A percentile compares a stretch with the other conserved stretches of the same genome.
phyloP scores from a whole-genome alignment of 2,329 filamentous ascomycete genomes.

The Furcasterigmium furcatum region DNA sequence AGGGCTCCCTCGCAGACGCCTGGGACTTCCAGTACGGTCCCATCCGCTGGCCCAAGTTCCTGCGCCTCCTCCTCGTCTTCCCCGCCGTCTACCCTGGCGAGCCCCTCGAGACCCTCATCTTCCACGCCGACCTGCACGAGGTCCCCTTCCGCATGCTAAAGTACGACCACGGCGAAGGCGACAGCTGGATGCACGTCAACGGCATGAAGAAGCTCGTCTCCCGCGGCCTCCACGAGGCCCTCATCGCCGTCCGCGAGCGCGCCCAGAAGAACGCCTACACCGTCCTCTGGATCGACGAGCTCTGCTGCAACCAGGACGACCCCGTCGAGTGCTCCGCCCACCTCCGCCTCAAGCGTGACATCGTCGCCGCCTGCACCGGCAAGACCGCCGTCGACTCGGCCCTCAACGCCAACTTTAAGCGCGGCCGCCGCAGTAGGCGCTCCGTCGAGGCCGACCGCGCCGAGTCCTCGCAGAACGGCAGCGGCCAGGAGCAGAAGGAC shows the following conservation, averaged over 20 bases:
- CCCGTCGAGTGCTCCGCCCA: conserved; percentile 9
- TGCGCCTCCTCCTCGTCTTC: conserved; percentile 13
- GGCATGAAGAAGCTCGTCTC: conserved; percentile 7
- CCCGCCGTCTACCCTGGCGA: conserved; percentile 7
- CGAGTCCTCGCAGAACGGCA: neutral
- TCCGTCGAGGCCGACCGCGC: conserved; percentile 1
- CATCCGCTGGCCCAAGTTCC: conserved; percentile 9
- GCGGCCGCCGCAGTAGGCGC: neutral
- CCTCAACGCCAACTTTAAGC: conserved; percentile 4
- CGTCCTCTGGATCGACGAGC: conserved; percentile 12
- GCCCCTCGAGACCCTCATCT: conserved; percentile 13
- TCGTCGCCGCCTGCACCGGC: conserved; percentile 5
- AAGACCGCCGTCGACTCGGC: conserved; percentile 6
- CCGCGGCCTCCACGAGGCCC: conserved; percentile 9
- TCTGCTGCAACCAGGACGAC: conserved; percentile 12
- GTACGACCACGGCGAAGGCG: conserved; percentile 5
- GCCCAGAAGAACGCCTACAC: conserved; percentile 6
- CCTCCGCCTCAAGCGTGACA: conserved; percentile 10
- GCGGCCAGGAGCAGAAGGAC: neutral
- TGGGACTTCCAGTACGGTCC: conserved; percentile 9
- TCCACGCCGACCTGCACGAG: conserved; percentile 14
- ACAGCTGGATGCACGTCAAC: conserved; percentile 10
- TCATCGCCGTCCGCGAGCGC: conserved; percentile 10
- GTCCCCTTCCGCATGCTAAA: conserved; percentile 12
- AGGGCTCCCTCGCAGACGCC: conserved; percentile 4